These are phyloP conservation scores for Malus asiatica DNA, from an alignment of 306 rosid genomes.

Conservation along the genomic window DNA sequence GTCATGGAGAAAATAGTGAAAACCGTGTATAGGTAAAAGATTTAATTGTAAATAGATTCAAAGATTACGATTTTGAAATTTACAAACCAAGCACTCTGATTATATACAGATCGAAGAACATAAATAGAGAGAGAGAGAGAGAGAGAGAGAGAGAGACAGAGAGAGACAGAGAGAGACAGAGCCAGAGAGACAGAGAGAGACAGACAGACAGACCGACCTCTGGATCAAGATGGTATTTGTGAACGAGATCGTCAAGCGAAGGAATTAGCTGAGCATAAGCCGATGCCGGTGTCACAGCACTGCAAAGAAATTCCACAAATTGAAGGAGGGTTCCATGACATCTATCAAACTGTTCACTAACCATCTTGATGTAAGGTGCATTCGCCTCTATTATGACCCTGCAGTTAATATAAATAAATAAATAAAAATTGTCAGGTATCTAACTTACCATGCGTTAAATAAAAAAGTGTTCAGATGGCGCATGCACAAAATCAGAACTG, in stretches of 20 bases:
- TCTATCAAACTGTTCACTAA: slow-evolving; percentile 94
- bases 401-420: slow-evolving; percentile 23
- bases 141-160: slow-evolving; percentile 3
- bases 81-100: no score
- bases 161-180: neutral
- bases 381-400: slow-evolving; percentile 82
- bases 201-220: slow-evolving; percentile 51
- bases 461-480: neutral
- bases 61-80: no score
- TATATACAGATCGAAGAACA: no score
- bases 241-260: slow-evolving; percentile 75
- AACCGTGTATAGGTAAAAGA: slow-evolving; percentile 9
- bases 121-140: no score
- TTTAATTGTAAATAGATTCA: no score
- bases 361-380: slow-evolving; percentile 97
- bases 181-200: slow-evolving; percentile 6
- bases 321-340: slow-evolving; percentile 96
- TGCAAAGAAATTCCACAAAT: slow-evolving; percentile 81
- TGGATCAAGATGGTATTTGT: slow-evolving; percentile 85
- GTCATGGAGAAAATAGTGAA: slow-evolving; percentile 1
- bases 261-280: slow-evolving; percentile 80
- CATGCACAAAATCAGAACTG: neutral
- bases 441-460: neutral
- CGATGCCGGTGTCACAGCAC: slow-evolving; percentile 76
- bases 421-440: neutral